phyloP scores from a whole-genome alignment of 768 basidiomycete genomes.

The Amyloporia xantha region DNA sequence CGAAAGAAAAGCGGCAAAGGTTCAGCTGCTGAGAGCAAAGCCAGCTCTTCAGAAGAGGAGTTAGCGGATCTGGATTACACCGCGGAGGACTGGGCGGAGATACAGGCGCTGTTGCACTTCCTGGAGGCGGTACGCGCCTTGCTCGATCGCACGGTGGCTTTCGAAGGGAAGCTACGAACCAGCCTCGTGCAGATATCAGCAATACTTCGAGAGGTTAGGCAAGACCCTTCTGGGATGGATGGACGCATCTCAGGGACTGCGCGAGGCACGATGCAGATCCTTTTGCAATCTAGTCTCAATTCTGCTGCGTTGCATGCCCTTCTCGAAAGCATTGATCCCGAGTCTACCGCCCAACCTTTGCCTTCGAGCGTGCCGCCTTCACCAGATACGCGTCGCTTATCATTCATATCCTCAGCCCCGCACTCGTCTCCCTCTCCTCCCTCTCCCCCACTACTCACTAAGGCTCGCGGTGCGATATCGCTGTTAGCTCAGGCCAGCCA shows the following conservation, averaged over 20 bases:
- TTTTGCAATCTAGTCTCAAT: constrained; percentile 82
- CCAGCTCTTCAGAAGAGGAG: constrained; percentile 45
- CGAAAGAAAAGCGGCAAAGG: constrained; percentile 10
- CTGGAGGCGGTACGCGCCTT: constrained; percentile 75
- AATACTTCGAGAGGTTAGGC: constrained; percentile 49
- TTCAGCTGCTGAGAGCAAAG: constrained; percentile 19
- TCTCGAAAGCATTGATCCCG: constrained; percentile 45
- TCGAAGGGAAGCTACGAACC: constrained; percentile 65
- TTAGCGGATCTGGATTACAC: constrained; percentile 79
- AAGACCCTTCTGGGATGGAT: constrained; percentile 43
- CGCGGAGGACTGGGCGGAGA: constrained; percentile 80
- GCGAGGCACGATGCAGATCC: constrained; percentile 63
- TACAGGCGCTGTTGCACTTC: constrained; percentile 77
- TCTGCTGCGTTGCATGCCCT: constrained; percentile 66
- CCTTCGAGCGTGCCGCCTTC: constrained; percentile 13
- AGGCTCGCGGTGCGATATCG: constrained; percentile 48
- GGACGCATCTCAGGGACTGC: constrained; percentile 47
- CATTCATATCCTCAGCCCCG: constrained; percentile 13
- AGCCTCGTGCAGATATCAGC: constrained; percentile 53
- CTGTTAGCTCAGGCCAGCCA: constrained; percentile 72
- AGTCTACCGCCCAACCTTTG: constrained; percentile 21
- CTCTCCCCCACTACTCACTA: constrained; percentile 41
- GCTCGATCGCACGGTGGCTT: constrained; percentile 55
- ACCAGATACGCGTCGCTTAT: constrained; percentile 25
- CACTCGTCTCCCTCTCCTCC: constrained; percentile 2